These are phyloP conservation scores for Fusarium drepaniforme DNA, from an alignment of 2,329 filamentous ascomycete genomes.

Conservation along the genomic window DNA sequence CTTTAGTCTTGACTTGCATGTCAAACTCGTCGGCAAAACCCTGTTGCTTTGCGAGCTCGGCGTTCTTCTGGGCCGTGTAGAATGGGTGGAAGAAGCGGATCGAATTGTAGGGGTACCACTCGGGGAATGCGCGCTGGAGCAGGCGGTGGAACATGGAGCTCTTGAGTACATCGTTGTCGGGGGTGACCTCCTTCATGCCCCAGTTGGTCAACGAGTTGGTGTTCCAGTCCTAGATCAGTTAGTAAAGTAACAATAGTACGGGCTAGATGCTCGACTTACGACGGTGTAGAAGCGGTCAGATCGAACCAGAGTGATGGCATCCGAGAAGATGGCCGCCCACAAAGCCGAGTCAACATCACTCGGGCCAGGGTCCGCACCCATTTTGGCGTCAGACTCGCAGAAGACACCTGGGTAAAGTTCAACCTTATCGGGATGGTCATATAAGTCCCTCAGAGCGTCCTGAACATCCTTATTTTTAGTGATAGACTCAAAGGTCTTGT, in stretches of 20 bases:
- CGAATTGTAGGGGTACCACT: conserved; percentile 32
- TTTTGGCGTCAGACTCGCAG: conserved; percentile 72
- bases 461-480: conserved; percentile 11
- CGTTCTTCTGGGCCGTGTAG: conserved; percentile 34
- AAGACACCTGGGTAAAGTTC: conserved; percentile 76
- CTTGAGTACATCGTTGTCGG: conserved; percentile 32
- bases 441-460: conserved; percentile 53
- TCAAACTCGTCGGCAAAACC: conserved; percentile 21
- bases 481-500: conserved; percentile 63
- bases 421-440: conserved; percentile 70
- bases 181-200: conserved; percentile 40
- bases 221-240: conserved; percentile 50
- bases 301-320: conserved; percentile 77
- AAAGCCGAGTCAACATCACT: conserved; percentile 68
- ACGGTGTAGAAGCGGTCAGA: conserved; percentile 75
- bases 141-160: conserved; percentile 40
- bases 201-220: conserved; percentile 51
- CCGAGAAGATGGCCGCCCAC: conserved; percentile 76
- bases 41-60: conserved; percentile 22
- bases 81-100: conserved; percentile 41
- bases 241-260: not conserved
- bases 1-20: not conserved
- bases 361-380: conserved; percentile 74
- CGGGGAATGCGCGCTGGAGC: conserved; percentile 38
- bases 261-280: not conserved